Evolutionary conservation across 2,329 filamentous ascomycete species (phyloP).

Genomic region (Scorias spongiosa): DNA sequence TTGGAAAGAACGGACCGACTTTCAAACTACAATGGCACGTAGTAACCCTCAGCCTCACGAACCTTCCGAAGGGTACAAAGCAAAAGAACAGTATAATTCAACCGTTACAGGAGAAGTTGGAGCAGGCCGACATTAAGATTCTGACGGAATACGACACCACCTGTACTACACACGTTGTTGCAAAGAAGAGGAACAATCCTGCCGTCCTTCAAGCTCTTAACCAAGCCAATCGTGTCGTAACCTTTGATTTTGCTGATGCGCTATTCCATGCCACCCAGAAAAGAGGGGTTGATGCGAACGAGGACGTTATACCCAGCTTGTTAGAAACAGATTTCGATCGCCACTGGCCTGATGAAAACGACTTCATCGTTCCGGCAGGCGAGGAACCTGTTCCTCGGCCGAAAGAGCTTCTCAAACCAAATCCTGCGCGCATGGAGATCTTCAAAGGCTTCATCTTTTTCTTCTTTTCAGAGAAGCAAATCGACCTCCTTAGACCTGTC

Average conservation of each 20-base stretch:
- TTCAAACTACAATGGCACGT: constrained; percentile 50
- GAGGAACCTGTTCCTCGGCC: constrained; percentile 55
- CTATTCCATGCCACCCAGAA: constrained; percentile 45
- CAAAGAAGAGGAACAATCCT: constrained; percentile 77
- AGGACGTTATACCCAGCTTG: constrained; percentile 14
- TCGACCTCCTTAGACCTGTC: constrained; percentile 55
- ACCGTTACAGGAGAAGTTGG: constrained; percentile 49
- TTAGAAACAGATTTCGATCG: constrained; percentile 68
- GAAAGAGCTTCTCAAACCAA: constrained; percentile 53
- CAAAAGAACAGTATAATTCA: constrained; percentile 40
- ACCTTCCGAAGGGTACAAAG: constrained; percentile 43
- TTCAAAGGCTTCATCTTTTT: constrained; percentile 84
- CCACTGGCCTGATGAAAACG: constrained; percentile 60
- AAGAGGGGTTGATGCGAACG: constrained; percentile 6
- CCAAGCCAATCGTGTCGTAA: constrained; percentile 64
- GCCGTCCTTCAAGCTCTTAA: constrained; percentile 78
- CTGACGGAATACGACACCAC: constrained; percentile 53
- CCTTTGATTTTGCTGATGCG: constrained; percentile 56
- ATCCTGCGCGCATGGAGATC: constrained; percentile 48
- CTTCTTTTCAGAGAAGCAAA: constrained; percentile 65
- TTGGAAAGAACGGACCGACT: constrained; percentile 48
- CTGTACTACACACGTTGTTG: constrained; percentile 73
- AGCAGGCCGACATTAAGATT: constrained; percentile 80
- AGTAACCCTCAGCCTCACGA: constrained; percentile 67
- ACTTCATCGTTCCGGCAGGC: constrained; percentile 58